Evolutionary conservation across 2,329 filamentous ascomycete species (phyloP), one percentile per base, ranked within the genome.

Genomic region (Ascochyta lentis): DNA sequence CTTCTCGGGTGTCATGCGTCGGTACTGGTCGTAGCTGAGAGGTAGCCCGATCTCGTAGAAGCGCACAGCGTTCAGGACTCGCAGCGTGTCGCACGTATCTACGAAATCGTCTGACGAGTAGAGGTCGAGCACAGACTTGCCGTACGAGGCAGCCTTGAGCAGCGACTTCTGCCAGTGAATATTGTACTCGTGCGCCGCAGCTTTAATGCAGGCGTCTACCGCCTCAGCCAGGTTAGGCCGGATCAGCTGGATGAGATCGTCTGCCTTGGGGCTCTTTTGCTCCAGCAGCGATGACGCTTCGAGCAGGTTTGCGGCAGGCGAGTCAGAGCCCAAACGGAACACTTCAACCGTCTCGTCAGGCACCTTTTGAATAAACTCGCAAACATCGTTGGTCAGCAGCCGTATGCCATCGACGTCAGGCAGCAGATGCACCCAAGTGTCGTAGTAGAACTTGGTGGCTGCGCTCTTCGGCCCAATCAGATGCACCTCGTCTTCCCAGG

Each of bases 71-170:
- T 97, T 98, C 43, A 99, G 82, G 0, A 99, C 93, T 15, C 95
- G 89, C 15, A 99, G 79, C 0, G 89, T 95, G 75, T 99, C 94
- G 65, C 92, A 96, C 89, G 97, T 98, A 60, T 98, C 94, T 49
- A 99, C 95, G 76, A 98, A 99, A 63, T 99, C 94, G 70, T 99
- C 95, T 70, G 93, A 97, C 76, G 95, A 97, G 78, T 98, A 99
- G 12, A 98, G 87, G 68, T 98, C 95, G 3, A 99, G 83, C 0
- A 98, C 95, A 0, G 95, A 98, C 75, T 99, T 99, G 58, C 95
- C 95, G 73, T 97, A 98, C 0, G 94, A 98, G 0, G 95, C 95
- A 6, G 95, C 95, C 73, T 96, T 96, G n/a, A 99, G 82, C 1
- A 99, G 82, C 66, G 96, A 87, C 73, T 98, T 99, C 72, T 99